Conservation (phyloP, 495 filamentous ascomycete genomes). For the Hypoxylon lenormandii region DNA sequence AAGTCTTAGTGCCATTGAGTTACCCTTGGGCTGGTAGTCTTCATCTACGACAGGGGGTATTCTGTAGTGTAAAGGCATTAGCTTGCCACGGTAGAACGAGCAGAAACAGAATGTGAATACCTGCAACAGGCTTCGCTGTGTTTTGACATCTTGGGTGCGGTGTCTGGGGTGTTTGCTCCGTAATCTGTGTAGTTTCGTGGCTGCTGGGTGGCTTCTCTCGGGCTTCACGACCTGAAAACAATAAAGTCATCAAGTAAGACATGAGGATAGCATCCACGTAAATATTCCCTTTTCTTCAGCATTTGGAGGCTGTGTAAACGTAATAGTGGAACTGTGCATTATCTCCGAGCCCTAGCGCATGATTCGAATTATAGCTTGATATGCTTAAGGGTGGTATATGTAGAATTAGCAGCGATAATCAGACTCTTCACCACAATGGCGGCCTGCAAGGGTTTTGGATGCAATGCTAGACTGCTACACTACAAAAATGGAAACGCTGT, state of each 20-base stretch:
- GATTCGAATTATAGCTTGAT: background rate
- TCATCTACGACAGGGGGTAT: slow-evolving; percentile 68
- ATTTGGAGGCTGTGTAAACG: background rate
- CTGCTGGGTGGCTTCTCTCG: background rate
- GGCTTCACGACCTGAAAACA: background rate
- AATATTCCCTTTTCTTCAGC: background rate
- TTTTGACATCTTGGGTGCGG: slow-evolving; percentile 24
- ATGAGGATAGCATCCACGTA: no score
- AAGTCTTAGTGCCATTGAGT: slow-evolving; percentile 72
- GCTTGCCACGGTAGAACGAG: background rate
- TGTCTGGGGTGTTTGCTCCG: no score
- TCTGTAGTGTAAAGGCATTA: slow-evolving; percentile 4
- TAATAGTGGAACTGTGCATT: slow-evolving; percentile 18
- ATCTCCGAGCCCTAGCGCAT: background rate
- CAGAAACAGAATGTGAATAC: background rate
- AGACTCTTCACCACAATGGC: no score
- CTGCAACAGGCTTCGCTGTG: slow-evolving; percentile 34
- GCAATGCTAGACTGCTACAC: no score
- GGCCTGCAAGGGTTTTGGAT: no score
- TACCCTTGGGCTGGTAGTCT: slow-evolving; percentile 70
- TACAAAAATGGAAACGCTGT: no score
- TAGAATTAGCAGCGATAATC: no score
- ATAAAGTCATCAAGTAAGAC: background rate
- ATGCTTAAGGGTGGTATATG: background rate
- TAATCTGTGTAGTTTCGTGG: no score